Evolutionary conservation across 1,284 basidiomycete species (phyloP), one percentile per base, ranked within the genome.

Genomic region (Ceratobasidium theobromae): DNA sequence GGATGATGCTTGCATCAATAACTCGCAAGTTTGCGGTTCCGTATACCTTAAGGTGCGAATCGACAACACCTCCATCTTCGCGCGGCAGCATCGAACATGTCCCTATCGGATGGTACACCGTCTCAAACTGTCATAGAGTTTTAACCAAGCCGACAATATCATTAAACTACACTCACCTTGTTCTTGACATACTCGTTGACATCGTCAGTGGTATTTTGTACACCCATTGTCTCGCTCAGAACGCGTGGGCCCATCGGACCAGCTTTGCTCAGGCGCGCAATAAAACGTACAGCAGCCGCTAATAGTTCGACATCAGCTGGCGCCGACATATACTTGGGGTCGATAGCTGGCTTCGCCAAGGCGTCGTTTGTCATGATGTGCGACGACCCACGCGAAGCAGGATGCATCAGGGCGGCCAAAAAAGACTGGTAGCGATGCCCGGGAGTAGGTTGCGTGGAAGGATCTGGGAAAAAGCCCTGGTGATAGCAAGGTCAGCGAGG

Each of bases 301-400:
- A 60, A 33, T 14, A 60, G 18, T 38, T 72, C 67, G 51, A 77
- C 70, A 67, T 79, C 77, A 3, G 68, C 64, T 1, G 64, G 41
- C 30, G 65, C 45, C 12, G 71, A 69, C 30, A 80, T 77, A 76
- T 83, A 84, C 52, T 78, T 77, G 3, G 82, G 79, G 70, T 84
- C 78, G 72, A 84, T 82, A 3, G 70, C 38, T 0, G 82, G 82
- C 16, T 72, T 58, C 16, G 75, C 74, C 70, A 81, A 81, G 1
- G 80, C 73, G 69, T 78, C 74, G 27, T 73, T 53, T 18, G 65
- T 49, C 28, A 55, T 77, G 73, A 82, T 79, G 40, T 75, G 70
- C 66, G 83, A 72, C 25, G 58, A 55, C 23, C 66, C 69, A 16
- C 60, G 54, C 11, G 75, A 75, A 21, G 77, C 65, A 0, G 76